Base-by-base conservation (phyloP, 805 yeast genomes). In the Candida peoriensis region DNA sequence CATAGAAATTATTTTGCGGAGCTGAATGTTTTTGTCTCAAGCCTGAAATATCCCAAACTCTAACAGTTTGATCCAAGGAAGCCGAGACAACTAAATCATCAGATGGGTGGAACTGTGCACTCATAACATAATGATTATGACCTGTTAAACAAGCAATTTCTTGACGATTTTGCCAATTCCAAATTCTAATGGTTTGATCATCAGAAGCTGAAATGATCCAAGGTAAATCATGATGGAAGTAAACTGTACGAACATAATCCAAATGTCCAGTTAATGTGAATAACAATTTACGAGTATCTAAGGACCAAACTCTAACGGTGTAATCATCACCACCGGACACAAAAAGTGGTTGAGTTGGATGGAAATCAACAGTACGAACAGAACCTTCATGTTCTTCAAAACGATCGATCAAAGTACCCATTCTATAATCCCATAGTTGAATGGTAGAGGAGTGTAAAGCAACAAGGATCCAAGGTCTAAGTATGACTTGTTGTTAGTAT, bases 121-220 rank as follows among this genome's bases (percentile, higher is more conserved):
- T 84, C 93, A 93, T 86, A 37, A 93, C 97, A 62, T 94, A 93
- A 66, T 93, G 98, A 64, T 87, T 89, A 63, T 93, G 99, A 43
- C 99, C 98, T 7, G 98, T 90, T 48, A 93, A 67, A 54, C 96
- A 87, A 8, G 97, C 97, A 54, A 93, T 83, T 54, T 93, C 97
- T 59, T 88, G 90, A 50, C 98, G 79, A 60, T 89, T 89, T 68
- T 94, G 98, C 98, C 98, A 93, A 66, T 93, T 94, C 99, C 99
- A 93, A 47, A 93, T 90, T 59, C 99, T 76, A 46, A 94, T 88
- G 21, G 99, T 93, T 65, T 93, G 98, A 68, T 93, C 99, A 63
- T 93, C 99, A 29, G 96, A 86, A 42, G 93, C 80, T 18, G 96
- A 82, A 41, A 93, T 77, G 55, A 93, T 84, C 98, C 98, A 93